phyloP scores from a whole-genome alignment of 2,329 filamentous ascomycete species.

The Apiospora malaysiana region DNA sequence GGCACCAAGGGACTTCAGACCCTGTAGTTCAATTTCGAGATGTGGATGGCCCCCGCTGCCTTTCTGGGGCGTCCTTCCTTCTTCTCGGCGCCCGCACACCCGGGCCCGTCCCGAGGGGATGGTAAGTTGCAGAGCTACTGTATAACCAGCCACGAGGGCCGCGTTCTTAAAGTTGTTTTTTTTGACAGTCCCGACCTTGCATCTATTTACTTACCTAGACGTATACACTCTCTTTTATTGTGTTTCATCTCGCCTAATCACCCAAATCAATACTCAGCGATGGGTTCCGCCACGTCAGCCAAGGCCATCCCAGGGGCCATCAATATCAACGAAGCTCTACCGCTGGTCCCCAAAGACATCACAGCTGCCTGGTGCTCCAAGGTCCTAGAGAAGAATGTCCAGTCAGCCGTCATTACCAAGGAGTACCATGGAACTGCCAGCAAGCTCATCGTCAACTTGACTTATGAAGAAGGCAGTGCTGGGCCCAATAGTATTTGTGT shows the following conservation, averaged over 20 bases:
- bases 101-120: background rate
- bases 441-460: conserved; percentile 28
- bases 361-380: conserved; percentile 29
- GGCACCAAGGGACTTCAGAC: no score
- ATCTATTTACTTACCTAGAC: background rate
- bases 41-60: no score
- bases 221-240: background rate
- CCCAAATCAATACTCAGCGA: background rate
- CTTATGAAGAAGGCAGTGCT: conserved; percentile 25
- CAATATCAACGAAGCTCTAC: conserved; percentile 17
- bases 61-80: background rate
- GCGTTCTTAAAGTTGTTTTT: background rate
- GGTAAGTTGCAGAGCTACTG: background rate
- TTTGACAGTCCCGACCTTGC: background rate
- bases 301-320: conserved; percentile 25
- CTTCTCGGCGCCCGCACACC: background rate
- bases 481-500: conserved; percentile 27
- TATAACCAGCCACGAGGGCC: background rate
- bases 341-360: conserved; percentile 24
- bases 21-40: no score
- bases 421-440: conserved; percentile 29
- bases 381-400: conserved; percentile 26
- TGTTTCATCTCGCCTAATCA: background rate
- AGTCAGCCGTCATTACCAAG: conserved; percentile 24
- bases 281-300: background rate